Evolutionary conservation across 140 eudicot genomes (phyloP), one percentile per base, ranked within the genome.

Genomic region (Erigeron philadelphicus): DNA sequence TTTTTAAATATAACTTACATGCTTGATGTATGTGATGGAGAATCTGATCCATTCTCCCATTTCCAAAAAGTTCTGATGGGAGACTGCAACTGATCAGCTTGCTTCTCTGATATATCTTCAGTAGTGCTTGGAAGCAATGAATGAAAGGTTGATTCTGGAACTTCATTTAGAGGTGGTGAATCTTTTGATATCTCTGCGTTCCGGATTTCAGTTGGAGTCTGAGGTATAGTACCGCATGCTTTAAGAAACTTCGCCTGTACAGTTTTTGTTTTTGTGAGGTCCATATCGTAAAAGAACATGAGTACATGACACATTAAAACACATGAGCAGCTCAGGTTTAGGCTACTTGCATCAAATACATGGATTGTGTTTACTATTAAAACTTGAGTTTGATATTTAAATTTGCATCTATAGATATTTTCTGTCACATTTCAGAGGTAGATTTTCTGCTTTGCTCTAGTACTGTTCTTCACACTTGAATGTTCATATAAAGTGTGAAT

Each of bases 171-270:
- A 13, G 78, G 18, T 46, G 66, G 74, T 69, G 78, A 52, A 66
- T 75, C 82, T 35, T 63, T 58, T 40, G 68, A 63, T 63, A 60
- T 81, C 59, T 54, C 47, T 38, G 58, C 64, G 35, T 78, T 84
- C 53, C 86, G 85, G 72, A 90, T 76, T 80, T 87, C 97, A 54
- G 73, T 77, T 16, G 97, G 97, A 68, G 96, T 90, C 63, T 76
- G 77, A 21, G 84, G 84, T 73, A 64, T 16, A 44, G 69, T 64
- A 41, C 55, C 69, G 5, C 69, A 64, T 18, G 69, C 55, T 64
- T 64, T 64, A 18, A 64, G 69, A 19, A 64, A 64, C 19, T 18
- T 44, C 16, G 69, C 69, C 69, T 64, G 69, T 44, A 25, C 83
- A 49, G 65, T 60, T 11, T 50, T 9, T 11, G 48, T 16, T 61